Evolutionary conservation across 176 grass and related monocot genomes (phyloP), one percentile per base, ranked within the genome.

Genomic region (Chloris gayana): DNA sequence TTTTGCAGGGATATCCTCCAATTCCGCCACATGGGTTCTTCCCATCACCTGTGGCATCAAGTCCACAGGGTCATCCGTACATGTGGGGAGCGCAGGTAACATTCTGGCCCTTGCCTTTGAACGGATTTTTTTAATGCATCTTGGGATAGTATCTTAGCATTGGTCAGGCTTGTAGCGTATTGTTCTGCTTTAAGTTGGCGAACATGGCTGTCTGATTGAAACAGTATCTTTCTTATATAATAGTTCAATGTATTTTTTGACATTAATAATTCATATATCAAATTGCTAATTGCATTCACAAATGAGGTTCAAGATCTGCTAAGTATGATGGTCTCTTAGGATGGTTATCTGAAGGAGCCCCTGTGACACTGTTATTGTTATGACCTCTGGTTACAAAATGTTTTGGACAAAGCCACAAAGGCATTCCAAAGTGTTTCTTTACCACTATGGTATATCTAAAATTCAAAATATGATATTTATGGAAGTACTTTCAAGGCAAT

Each of bases 11-110:
- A 76, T 99, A 95, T 87, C 83, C 96, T 34, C 84, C 96, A 61
- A 87, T 99, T 67, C 96, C 90, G 58, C 93, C 96, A 61, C 96
- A 90, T 89, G 92, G 96, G 7, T 95, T 95, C 77, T 99, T 89
- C 50, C 93, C 82, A 10, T 83, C 95, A 17, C 84, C 89, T 9
- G 80, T 92, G 70, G 86, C 72, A 30, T 93, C 96, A 47, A 93
- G 73, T 65, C 90, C 96, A 83, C 93, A 99, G 70, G 84, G 86
- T 34, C 93, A 99, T 90, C 90, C 93, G 32, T 99, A 93, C 76
- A 95, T 99, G 96, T 99, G 96, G 96, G 96, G 93, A 78, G 82
- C 88, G 86, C 96, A 93, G 85, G 96, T 95, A 72, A 49, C 34
- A 42, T 27, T 67, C 88, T 63, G 37, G 37, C n/a, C 69, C 51